These are phyloP conservation scores for Articulospora tetracladia DNA, from an alignment of 495 filamentous ascomycete species.

Conservation along the genomic window DNA sequence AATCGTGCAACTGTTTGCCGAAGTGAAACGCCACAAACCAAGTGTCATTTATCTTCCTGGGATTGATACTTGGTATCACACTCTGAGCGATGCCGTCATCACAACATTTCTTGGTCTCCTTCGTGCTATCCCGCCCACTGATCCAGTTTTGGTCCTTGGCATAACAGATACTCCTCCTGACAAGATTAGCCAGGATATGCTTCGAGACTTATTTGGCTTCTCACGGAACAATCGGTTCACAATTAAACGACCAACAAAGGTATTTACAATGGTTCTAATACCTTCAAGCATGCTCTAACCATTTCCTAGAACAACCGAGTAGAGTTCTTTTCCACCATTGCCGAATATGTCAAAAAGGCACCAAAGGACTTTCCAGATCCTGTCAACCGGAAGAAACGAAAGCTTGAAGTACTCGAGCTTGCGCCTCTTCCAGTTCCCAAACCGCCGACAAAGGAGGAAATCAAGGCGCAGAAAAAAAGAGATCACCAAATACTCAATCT, in stretches of 20 bases:
- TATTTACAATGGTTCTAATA: conserved; percentile 29
- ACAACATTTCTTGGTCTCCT: conserved; percentile 78
- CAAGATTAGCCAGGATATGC: conserved; percentile 49
- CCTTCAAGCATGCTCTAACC: conserved; percentile 27
- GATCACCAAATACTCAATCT: conserved; percentile 79
- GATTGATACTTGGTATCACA: conserved; percentile 80
- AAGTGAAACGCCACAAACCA: conserved; percentile 90
- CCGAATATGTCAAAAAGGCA: conserved; percentile 67
- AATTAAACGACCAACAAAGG: conserved; percentile 59
- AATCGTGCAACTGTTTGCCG: conserved; percentile 82
- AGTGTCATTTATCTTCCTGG: conserved; percentile 93
- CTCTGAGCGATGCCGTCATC: conserved; percentile 60
- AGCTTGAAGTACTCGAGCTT: conserved; percentile 69
- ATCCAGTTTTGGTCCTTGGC: conserved; percentile 82
- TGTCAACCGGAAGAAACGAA: conserved; percentile 76
- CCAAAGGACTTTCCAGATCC: conserved; percentile 86
- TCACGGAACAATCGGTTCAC: conserved; percentile 72
- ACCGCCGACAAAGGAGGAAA: conserved; percentile 66
- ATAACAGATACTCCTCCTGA: conserved; percentile 64
- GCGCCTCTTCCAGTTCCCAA: conserved; percentile 66
- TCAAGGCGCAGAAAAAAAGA: conserved; percentile 72
- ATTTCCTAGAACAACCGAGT: conserved; percentile 49
- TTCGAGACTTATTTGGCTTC: conserved; percentile 78
- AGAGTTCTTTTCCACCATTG: conserved; percentile 73
- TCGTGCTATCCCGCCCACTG: conserved; percentile 73